Evolutionary conservation across 495 filamentous ascomycete species (phyloP).

Genomic region (Penicillium soppii): DNA sequence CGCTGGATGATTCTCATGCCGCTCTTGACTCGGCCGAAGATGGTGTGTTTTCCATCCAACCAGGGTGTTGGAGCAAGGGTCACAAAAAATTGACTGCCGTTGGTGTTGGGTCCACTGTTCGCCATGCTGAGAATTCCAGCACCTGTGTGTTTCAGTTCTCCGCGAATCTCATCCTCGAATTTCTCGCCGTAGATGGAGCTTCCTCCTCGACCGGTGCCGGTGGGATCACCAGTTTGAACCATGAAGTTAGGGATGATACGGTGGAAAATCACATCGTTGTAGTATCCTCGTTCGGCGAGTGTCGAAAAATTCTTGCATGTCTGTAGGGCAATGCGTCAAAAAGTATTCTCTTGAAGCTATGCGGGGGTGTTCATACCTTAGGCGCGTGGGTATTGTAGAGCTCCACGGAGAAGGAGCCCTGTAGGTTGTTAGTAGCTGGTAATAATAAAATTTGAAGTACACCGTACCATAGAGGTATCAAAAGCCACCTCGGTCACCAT

Average conservation of each 20-base stretch:
- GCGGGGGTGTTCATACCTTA: conserved; percentile 43
- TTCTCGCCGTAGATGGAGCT: conserved; percentile 88
- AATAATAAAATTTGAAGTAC: background rate
- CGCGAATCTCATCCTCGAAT: conserved; percentile 88
- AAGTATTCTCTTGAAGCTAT: background rate
- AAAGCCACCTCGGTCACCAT: conserved; percentile 78
- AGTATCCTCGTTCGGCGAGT: conserved; percentile 80
- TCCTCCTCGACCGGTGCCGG: conserved; percentile 91
- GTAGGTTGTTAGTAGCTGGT: conserved; percentile 16
- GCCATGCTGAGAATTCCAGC: conserved; percentile 95
- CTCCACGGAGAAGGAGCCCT: conserved; percentile 84
- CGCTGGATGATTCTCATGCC: conserved; percentile 82
- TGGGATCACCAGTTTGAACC: conserved; percentile 95
- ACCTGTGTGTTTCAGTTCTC: conserved; percentile 83
- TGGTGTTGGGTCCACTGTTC: conserved; percentile 90
- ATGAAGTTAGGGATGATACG: conserved; percentile 96
- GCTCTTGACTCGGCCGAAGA: conserved; percentile 88
- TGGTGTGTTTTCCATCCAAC: conserved; percentile 97
- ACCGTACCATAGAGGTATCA: conserved; percentile 75
- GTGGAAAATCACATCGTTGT: conserved; percentile 83
- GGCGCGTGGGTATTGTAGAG: conserved; percentile 83
- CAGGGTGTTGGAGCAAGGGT: conserved; percentile 94
- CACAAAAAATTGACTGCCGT: conserved; percentile 85
- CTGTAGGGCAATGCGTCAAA: conserved; percentile 32
- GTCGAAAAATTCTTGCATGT: conserved; percentile 89